Conservation (phyloP, 169 alveolate species). For the Ichthyophthirius multifiliis region DNA sequence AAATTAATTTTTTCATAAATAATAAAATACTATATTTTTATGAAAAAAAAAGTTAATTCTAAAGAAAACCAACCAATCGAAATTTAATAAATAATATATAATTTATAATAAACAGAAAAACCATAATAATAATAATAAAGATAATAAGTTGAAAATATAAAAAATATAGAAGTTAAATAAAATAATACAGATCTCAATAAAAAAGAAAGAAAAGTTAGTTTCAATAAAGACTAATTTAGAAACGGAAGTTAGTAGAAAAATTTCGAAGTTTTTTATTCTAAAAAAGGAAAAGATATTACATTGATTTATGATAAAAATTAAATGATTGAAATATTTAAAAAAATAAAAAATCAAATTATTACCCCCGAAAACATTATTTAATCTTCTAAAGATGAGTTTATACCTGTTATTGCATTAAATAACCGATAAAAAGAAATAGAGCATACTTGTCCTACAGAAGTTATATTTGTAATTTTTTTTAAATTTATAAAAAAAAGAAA, state of each 20-base stretch:
- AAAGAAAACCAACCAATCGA: no score
- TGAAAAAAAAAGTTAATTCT: no score
- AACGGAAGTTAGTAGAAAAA: neutral
- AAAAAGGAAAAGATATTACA: neutral
- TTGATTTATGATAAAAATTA: neutral
- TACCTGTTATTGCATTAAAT: neutral
- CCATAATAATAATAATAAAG: no score
- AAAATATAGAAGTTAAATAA: no score
- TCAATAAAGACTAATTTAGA: neutral
- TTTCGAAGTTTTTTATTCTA: neutral
- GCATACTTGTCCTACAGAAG: neutral
- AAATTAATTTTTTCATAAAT: no score
- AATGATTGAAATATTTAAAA: neutral
- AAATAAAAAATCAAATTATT: neutral
- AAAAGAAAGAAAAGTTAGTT: neutral
- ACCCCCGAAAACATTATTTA: neutral
- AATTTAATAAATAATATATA: no score
- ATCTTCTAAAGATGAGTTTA: neutral
- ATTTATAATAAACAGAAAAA: no score
- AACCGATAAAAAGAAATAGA: neutral
- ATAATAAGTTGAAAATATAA: no score
- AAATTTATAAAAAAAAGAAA: neutral
- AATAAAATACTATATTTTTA: no score
- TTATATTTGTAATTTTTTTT: neutral
- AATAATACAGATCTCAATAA: no score